phyloP scores from a whole-genome alignment of 163 green algal genomes.

The Prototheca wickerhamii region DNA sequence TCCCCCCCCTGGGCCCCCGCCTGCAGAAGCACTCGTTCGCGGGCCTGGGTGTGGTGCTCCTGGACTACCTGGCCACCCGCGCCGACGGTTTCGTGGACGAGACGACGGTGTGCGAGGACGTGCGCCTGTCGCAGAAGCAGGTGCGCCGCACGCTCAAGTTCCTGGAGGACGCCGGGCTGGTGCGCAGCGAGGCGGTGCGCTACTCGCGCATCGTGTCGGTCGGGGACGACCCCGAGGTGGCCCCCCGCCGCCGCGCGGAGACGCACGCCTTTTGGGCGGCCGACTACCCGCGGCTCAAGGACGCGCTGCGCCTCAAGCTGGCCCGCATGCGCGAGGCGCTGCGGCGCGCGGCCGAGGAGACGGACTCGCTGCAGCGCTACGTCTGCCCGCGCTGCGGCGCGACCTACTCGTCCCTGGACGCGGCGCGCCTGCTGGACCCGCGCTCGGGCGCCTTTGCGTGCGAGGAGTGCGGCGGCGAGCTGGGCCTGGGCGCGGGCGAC shows the following conservation, averaged over 20 bases:
- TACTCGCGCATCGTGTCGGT: too few species aligned
- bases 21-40: conserved; percentile 14
- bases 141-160: conserved; percentile 26
- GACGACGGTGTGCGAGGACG: conserved; percentile 7
- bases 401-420: conserved; percentile 32
- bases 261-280: conserved; percentile 28
- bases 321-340: conserved; percentile 28
- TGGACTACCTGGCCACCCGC: conserved; percentile 31
- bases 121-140: conserved; percentile 26
- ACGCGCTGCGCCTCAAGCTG: conserved; percentile 31
- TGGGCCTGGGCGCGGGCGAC: neutral
- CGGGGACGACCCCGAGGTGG: conserved; percentile 21
- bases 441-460: conserved; percentile 29
- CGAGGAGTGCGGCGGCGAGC: conserved; percentile 27
- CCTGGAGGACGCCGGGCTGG: conserved; percentile 24
- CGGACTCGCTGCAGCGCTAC: conserved; percentile 26
- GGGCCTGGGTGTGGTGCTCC: conserved; percentile 30
- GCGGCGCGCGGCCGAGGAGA: conserved; percentile 9
- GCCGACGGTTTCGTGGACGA: conserved; percentile 33
- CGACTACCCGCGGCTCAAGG: conserved; percentile 29
- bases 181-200: conserved; percentile 16
- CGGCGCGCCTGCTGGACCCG: conserved; percentile 26
- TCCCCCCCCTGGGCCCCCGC: neutral
- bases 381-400: conserved; percentile 29
- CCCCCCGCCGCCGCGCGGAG: conserved; percentile 9